Percentiles rank a stretch among this genome's conserved stretches.
Conservation (phyloP, 208 protist species). For the Acanthamoeba castellanii region DNA sequence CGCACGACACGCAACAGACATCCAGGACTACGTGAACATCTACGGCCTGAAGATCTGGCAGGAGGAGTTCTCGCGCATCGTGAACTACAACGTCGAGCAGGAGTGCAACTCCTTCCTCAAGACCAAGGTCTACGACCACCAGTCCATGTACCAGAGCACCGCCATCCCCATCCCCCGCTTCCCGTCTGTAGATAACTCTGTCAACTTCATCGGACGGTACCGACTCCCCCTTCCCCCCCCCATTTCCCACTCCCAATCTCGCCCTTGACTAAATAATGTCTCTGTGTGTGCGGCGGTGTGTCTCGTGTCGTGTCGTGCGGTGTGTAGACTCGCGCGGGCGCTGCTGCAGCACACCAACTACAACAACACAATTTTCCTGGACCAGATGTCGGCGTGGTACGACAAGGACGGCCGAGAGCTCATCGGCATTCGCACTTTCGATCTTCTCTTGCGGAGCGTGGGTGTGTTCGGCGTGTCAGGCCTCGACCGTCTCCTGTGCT, state of each 20-base stretch:
- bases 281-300: neutral
- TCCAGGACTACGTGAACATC: slow-evolving; percentile 98
- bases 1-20: slow-evolving; percentile 72
- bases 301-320: too few species aligned
- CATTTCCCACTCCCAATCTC: neutral
- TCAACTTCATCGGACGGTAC: slow-evolving; percentile 93
- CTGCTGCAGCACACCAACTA: slow-evolving; percentile 93
- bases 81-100: slow-evolving; percentile 98
- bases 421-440: slow-evolving; percentile 93
- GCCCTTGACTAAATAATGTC: neutral
- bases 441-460: slow-evolving; percentile 91
- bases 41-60: slow-evolving; percentile 97
- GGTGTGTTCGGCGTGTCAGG: slow-evolving; percentile 88
- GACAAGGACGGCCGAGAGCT: slow-evolving; percentile 87
- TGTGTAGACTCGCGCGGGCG: slow-evolving; percentile 90
- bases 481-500: slow-evolving; percentile 93
- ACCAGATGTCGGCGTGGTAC: slow-evolving; percentile 93
- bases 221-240: neutral
- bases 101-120: slow-evolving; percentile 96
- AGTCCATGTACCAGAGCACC: slow-evolving; percentile 93
- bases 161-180: slow-evolving; percentile 96
- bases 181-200: slow-evolving; percentile 83
- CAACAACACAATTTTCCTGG: slow-evolving; percentile 90
- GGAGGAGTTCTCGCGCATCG: slow-evolving; percentile 96
- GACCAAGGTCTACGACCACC: slow-evolving; percentile 92